Conservation (phyloP, 352 stramenopile genomes). For the Pythium phragmiticola region DNA sequence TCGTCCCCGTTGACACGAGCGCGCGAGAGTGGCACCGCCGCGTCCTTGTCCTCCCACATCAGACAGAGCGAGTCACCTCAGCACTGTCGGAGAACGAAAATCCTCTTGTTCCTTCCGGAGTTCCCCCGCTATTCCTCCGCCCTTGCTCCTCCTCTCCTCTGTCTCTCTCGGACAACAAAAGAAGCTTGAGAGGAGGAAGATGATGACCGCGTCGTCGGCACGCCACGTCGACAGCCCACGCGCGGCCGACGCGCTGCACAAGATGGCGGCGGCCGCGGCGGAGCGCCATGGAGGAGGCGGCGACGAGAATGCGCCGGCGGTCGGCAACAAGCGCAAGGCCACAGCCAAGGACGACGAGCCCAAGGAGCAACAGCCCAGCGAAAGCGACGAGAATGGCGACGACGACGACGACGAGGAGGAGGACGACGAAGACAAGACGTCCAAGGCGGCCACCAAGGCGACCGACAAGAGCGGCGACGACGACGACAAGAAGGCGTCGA, state of each 20-base stretch:
- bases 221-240: conserved; percentile 15
- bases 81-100: not conserved
- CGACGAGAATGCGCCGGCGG: conserved; percentile 26
- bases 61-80: not conserved
- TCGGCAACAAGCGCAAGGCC: conserved; percentile 11
- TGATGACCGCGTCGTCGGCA: conserved; percentile 19
- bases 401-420: conserved; percentile 33
- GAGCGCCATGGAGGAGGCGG: not conserved
- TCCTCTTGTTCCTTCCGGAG: not conserved
- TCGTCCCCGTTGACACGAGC: not conserved
- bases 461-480: conserved; percentile 25
- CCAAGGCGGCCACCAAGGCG: conserved; percentile 27
- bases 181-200: not conserved
- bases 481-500: conserved; percentile 50
- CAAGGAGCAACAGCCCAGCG: conserved; percentile 13
- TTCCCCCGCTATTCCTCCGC: not conserved
- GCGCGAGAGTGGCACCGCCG: conserved; percentile 7
- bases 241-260: conserved; percentile 17
- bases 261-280: conserved; percentile 20
- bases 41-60: not conserved
- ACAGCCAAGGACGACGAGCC: conserved; percentile 6
- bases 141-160: conserved; percentile 1
- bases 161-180: not conserved
- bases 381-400: conserved; percentile 21
- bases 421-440: conserved; percentile 16